Conservation (phyloP, 352 stramenopile genomes). For the Phytopythium aichiense region DNA sequence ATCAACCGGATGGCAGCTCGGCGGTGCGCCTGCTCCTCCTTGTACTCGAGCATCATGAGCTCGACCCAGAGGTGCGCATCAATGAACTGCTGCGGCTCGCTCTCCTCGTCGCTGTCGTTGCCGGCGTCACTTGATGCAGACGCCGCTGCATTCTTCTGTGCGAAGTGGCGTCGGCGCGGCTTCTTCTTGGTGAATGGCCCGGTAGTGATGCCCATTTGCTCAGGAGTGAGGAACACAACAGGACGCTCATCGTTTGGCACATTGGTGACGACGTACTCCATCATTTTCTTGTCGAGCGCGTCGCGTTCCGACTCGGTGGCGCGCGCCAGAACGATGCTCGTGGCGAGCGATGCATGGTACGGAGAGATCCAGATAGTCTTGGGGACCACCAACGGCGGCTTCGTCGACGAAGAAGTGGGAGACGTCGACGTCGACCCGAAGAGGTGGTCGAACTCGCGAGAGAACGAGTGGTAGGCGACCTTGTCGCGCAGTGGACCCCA, state of each 20-base stretch:
- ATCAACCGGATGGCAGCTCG: conserved; percentile 88
- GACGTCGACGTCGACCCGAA: conserved; percentile 7
- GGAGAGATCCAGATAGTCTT: conserved; percentile 83
- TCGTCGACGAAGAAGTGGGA: not conserved
- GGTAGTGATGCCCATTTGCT: conserved; percentile 6
- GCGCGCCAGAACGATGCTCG: conserved; percentile 66
- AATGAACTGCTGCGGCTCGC: conserved; percentile 38
- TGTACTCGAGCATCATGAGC: conserved; percentile 90
- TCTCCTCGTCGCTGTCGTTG: conserved; percentile 14
- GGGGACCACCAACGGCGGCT: conserved; percentile 24
- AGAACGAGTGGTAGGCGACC: conserved; percentile 57
- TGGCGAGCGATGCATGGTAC: conserved; percentile 69
- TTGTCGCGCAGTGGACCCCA: conserved; percentile 60
- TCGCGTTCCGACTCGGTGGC: conserved; percentile 55
- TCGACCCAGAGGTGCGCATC: conserved; percentile 79
- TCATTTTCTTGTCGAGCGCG: conserved; percentile 59
- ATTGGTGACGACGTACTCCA: conserved; percentile 61
- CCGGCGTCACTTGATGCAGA: not conserved
- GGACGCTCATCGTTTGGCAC: conserved; percentile 57
- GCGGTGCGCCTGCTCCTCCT: conserved; percentile 89
- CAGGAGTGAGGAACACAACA: conserved; percentile 31
- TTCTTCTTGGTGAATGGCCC: conserved; percentile 13
- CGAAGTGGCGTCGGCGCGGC: not conserved
- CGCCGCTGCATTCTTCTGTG: not conserved
- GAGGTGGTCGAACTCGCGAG: conserved; percentile 36